These are phyloP conservation scores for Eucalyptus pauciflora DNA, from an alignment of 345 rosid species.

Conservation along the genomic window DNA sequence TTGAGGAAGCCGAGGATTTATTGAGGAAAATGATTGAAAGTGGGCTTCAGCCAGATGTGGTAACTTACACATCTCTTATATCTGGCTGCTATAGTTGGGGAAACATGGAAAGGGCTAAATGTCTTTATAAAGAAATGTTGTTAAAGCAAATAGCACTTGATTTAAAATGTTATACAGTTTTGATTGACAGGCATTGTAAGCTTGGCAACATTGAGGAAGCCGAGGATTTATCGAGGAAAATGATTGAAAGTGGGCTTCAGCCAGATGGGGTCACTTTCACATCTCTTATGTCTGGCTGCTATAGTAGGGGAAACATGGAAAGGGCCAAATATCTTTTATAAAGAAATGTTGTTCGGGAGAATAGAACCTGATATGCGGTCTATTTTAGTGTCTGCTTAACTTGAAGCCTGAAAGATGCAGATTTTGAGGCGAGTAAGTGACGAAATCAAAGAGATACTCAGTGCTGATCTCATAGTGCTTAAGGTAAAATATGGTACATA, in stretches of 20 bases:
- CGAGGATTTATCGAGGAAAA: conserved; percentile 15
- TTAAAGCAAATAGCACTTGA: conserved; percentile 28
- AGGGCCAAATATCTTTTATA: conserved; percentile 21
- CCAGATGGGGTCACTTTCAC: conserved; percentile 51
- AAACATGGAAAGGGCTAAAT: conserved; percentile 20
- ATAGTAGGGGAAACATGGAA: conserved; percentile 18
- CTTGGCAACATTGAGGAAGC: conserved; percentile 32
- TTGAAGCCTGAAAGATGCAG: background rate
- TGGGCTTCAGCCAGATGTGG: conserved; percentile 55
- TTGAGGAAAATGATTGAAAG: conserved; percentile 34
- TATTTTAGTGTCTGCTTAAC: background rate
- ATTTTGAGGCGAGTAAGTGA: background rate
- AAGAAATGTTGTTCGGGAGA: conserved; percentile 15
- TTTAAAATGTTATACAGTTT: conserved; percentile 39
- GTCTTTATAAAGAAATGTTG: conserved; percentile 27
- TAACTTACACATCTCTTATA: conserved; percentile 46
- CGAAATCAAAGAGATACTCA: background rate
- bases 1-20: conserved; percentile 20
- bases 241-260: conserved; percentile 42
- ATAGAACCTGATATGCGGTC: conserved; percentile 7
- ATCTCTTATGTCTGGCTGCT: conserved; percentile 36
- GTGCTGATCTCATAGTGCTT: background rate
- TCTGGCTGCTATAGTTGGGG: conserved; percentile 25
- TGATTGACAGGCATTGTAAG: conserved; percentile 49
- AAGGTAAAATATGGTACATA: background rate